phyloP scores from a whole-genome alignment of 2,329 filamentous ascomycete species.

The Dothistroma septosporum region DNA sequence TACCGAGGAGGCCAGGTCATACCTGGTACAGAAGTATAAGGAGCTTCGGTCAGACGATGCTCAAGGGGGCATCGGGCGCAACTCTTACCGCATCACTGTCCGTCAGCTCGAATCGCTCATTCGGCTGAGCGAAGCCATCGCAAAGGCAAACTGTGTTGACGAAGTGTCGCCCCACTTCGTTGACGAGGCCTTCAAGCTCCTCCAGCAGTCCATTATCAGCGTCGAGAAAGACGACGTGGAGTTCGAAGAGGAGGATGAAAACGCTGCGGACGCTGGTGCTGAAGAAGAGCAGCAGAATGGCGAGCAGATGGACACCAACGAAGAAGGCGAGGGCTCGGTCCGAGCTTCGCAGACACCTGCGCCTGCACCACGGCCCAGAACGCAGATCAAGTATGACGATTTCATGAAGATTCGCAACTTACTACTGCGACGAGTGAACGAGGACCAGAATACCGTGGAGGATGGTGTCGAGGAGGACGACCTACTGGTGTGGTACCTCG shows the following conservation, averaged over 20 bases:
- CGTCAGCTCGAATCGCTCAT: conserved; percentile 95
- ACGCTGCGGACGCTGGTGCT: conserved; percentile 36
- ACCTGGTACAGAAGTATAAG: conserved; percentile 90
- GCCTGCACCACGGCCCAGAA: conserved; percentile 54
- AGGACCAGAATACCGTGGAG: conserved; percentile 69
- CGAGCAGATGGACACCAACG: conserved; percentile 48
- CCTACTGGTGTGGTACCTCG: conserved; percentile 83
- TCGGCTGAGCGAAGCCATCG: conserved; percentile 92
- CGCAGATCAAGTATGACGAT: conserved; percentile 91
- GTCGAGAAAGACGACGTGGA: conserved; percentile 98
- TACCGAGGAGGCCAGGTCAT: conserved; percentile 75
- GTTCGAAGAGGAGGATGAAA: conserved; percentile 69
- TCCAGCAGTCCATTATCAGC: conserved; percentile 92
- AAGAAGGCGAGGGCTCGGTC: conserved; percentile 39
- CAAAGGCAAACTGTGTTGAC: conserved; percentile 93
- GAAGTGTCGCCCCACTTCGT: conserved; percentile 84
- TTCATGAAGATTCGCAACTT: conserved; percentile 87
- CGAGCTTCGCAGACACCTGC: conserved; percentile 42
- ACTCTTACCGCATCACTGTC: conserved; percentile 96
- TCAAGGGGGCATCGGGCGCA: conserved; percentile 87
- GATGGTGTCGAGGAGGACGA: conserved; percentile 83
- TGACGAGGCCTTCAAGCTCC: conserved; percentile 82
- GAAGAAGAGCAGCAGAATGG: conserved; percentile 41
- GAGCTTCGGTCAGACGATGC: conserved; percentile 89
- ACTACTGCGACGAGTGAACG: conserved; percentile 75